A percentile compares a stretch with the other conserved stretches of the same genome.
phyloP scores from a whole-genome alignment of 2,329 filamentous ascomycete species.

The Blastomyces silverae region DNA sequence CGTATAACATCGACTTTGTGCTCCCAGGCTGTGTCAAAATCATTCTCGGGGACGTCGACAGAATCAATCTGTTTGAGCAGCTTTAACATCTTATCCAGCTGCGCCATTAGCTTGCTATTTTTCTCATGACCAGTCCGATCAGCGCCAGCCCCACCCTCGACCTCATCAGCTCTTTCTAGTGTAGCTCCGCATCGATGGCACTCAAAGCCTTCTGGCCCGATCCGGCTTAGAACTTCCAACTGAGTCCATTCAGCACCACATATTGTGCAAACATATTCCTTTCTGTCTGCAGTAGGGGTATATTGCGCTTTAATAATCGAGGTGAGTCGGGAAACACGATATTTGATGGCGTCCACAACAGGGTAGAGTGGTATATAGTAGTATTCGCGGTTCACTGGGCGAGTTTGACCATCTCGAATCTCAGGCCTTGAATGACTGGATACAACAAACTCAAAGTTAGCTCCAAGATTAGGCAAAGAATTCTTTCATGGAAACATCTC shows the following conservation, averaged over 20 bases:
- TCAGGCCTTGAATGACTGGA: constrained; percentile 65
- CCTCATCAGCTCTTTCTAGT: constrained; percentile 42
- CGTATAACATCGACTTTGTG: constrained; percentile 43
- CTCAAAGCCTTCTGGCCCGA: constrained; percentile 61
- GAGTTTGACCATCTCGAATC: constrained; percentile 69
- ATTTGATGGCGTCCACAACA: constrained; percentile 94
- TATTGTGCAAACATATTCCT: constrained; percentile 77
- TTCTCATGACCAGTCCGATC: constrained; percentile 46
- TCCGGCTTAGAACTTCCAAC: constrained; percentile 77
- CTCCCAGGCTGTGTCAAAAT: constrained; percentile 46
- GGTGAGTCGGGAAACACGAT: constrained; percentile 79
- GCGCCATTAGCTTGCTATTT: constrained; percentile 45
- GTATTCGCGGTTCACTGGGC: constrained; percentile 80
- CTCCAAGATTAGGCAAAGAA: constrained; percentile 9
- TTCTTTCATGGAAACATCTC: constrained; percentile 16
- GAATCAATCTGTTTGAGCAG: constrained; percentile 45
- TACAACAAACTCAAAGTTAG: constrained; percentile 20
- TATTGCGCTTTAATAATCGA: constrained; percentile 81
- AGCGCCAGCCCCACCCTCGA: constrained; percentile 39
- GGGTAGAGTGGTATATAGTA: constrained; percentile 96
- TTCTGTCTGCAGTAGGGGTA: constrained; percentile 73
- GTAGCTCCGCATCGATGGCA: constrained; percentile 67
- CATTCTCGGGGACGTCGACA: constrained; percentile 43
- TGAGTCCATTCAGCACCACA: constrained; percentile 84
- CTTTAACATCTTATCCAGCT: constrained; percentile 43